Evolutionary conservation across 768 basidiomycete genomes (phyloP).

Genomic region (Xerocomus potaroensis): DNA sequence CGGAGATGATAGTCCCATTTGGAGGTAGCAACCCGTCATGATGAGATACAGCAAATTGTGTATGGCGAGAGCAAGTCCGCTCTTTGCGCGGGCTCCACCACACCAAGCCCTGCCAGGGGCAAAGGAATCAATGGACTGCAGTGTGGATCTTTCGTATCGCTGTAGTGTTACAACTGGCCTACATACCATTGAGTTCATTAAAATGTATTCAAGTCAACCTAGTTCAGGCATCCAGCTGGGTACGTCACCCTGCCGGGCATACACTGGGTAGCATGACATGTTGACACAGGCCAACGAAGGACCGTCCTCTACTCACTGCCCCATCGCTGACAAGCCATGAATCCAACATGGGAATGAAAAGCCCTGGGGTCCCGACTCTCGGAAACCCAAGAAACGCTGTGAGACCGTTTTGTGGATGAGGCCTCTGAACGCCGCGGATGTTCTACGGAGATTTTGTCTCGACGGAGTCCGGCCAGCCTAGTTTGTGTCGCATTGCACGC

Average conservation of each 20-base stretch:
- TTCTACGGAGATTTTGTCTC: too few species aligned
- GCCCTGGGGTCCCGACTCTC: background rate
- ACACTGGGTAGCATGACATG: background rate
- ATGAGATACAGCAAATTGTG: slow-evolving; percentile 1
- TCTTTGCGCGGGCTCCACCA: slow-evolving; percentile 9
- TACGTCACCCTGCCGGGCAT: background rate
- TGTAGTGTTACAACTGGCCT: background rate
- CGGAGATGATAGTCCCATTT: slow-evolving; percentile 7
- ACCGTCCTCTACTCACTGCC: too few species aligned
- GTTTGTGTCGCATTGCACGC: background rate
- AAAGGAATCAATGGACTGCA: background rate
- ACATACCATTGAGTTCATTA: background rate
- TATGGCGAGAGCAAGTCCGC: slow-evolving; percentile 1
- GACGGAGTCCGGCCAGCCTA: background rate
- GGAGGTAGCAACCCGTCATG: background rate
- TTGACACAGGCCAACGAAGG: too few species aligned
- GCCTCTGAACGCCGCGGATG: too few species aligned
- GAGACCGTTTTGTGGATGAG: background rate
- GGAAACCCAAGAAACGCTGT: background rate
- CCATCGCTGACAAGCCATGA: background rate
- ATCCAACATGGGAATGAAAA: background rate
- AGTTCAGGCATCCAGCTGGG: too few species aligned
- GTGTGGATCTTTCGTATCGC: background rate
- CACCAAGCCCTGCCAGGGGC: background rate
- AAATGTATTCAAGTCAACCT: too few species aligned